A percentile compares a stretch with the other conserved stretches of the same genome.
Evolutionary conservation across 192 early-diverging fungal genomes (phyloP).

Genomic region (Gigaspora rosea): DNA sequence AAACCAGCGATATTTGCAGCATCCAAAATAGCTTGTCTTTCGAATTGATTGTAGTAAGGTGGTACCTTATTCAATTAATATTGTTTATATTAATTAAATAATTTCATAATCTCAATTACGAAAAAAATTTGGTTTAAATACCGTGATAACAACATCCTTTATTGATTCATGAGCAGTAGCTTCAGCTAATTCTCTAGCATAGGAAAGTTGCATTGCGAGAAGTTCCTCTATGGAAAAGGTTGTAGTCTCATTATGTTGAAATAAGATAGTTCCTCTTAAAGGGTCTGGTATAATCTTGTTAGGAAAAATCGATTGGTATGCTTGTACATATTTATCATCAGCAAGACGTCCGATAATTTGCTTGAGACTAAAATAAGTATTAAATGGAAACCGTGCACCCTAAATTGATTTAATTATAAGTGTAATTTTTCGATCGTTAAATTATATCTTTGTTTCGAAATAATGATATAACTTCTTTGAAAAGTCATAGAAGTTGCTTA

Average conservation of each 20-base stretch:
- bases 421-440: background rate
- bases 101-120: no score
- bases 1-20: constrained; percentile 90
- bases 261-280: constrained; percentile 65
- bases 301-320: constrained; percentile 74
- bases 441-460: no score
- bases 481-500: background rate
- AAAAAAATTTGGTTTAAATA: constrained; percentile 34
- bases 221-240: constrained; percentile 82
- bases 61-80: constrained; percentile 63
- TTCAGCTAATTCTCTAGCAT: constrained; percentile 85
- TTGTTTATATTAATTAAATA: background rate
- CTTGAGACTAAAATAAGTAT: constrained; percentile 83
- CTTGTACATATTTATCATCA: constrained; percentile 67
- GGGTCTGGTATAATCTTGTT: constrained; percentile 78
- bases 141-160: constrained; percentile 90
- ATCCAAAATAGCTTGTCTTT: constrained; percentile 91
- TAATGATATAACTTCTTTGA: no score
- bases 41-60: constrained; percentile 84
- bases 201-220: constrained; percentile 89
- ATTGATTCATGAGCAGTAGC: constrained; percentile 72
- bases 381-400: constrained; percentile 79
- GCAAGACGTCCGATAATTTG: constrained; percentile 78
- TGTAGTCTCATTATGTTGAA: constrained; percentile 60
- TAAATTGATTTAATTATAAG: constrained; percentile 38